Base-by-base conservation (phyloP, 1,139 yeast species). In the Wickerhamomyces sp. region DNA sequence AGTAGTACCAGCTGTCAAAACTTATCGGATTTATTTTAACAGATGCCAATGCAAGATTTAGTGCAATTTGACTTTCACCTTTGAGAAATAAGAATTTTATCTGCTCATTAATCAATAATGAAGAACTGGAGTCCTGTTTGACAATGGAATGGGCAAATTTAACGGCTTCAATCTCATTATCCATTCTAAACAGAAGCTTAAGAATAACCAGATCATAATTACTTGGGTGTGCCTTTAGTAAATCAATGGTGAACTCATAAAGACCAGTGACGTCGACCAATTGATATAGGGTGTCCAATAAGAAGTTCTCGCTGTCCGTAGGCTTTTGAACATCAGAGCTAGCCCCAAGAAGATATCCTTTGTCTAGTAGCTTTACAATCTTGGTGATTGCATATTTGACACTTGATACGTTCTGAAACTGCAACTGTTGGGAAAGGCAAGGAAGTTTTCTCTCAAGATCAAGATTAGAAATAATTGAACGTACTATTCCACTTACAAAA, bases 11-110 rank as follows among this genome's bases (percentile, higher is more conserved):
- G 7, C 94, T 73, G 50, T 76, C 75, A 64, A 88, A 91, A 60
- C 86, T 95, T 2, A 94, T 81, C 0, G 98, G 96, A 1, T 91
- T 78, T 1, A 91, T 74, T 54, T 83, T 80, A 11, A 89, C 89
- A 1, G 96, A 85, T 49, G 83, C 79, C 42, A 76, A 74, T 0
- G 96, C 89, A 45, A 87, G 73, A 43, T 79, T 77, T 37, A 86
- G 70, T 0, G 98, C 96, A 57, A 88, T 69, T 50, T 85, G 89
- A 41, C 76, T 73, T 44, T 87, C 73, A 41, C 73, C 73, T 63
- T 86, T 89, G 30, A 73, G 70, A 15, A 85, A 67, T 59, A 94
- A 76, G 61, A 86, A 89, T 56, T 78, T 75, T 1, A 90, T 80
- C 67, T 93, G 96, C 54, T 83, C 69, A 52, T 71, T 74, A 29